These are phyloP conservation scores for Nemania sp. DNA, from an alignment of 2,329 filamentous ascomycete species.

Conservation along the genomic window DNA sequence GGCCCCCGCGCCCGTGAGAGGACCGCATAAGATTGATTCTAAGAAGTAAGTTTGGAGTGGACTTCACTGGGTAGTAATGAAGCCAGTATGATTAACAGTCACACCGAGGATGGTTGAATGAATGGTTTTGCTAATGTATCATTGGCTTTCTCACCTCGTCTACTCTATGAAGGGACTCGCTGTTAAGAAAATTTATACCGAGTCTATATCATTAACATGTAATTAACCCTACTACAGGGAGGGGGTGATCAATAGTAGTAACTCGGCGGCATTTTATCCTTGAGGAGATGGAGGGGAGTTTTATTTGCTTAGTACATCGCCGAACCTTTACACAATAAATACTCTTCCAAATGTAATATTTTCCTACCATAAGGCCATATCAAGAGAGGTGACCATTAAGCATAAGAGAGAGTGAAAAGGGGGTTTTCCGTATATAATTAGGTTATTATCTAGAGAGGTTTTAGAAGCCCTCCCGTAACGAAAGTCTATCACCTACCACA, in stretches of 20 bases:
- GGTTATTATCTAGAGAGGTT: too few species aligned
- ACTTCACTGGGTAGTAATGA: background rate
- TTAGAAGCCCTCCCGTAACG: too few species aligned
- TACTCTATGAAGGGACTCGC: background rate
- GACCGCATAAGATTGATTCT: background rate
- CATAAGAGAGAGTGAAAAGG: too few species aligned
- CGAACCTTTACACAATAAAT: background rate
- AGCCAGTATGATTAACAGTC: background rate
- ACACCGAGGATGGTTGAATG: background rate
- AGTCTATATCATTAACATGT: background rate
- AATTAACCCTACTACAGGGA: background rate
- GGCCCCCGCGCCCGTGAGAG: background rate
- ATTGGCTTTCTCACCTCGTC: background rate
- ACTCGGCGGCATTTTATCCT: background rate
- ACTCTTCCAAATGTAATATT: too few species aligned
- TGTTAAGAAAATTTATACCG: background rate
- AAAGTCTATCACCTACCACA: too few species aligned
- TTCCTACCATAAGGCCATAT: too few species aligned
- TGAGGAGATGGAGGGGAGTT: background rate
- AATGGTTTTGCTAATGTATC: background rate
- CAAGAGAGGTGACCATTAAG: too few species aligned
- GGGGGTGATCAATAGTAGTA: background rate
- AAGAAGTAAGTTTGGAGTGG: conserved; percentile 8
- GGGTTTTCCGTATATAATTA: too few species aligned
- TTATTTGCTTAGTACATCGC: background rate